Percentiles rank a stretch among this genome's conserved stretches.
These are phyloP conservation scores for Tolypocladium nubicola DNA, from an alignment of 2,329 filamentous ascomycete genomes.

Conservation along the genomic window DNA sequence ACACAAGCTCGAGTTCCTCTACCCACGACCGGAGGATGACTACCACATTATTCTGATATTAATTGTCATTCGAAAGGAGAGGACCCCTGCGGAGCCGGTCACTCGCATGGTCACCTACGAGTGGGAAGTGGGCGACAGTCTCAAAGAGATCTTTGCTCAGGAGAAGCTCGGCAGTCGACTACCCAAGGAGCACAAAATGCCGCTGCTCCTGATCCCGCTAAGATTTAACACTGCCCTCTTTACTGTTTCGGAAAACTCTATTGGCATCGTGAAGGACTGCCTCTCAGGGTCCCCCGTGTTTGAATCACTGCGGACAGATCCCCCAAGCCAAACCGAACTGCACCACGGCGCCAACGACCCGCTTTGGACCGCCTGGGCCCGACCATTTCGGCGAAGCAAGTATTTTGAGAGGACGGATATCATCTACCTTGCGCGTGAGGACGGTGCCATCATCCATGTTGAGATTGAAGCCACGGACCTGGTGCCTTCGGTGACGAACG, in stretches of 20 bases:
- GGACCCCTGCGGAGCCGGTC: constrained; percentile 11
- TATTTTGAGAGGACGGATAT: constrained; percentile 60
- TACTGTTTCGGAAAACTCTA: constrained; percentile 49
- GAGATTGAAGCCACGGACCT: constrained; percentile 52
- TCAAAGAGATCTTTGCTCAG: constrained; percentile 32
- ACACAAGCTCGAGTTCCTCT: constrained; percentile 77
- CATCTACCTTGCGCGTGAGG: constrained; percentile 80
- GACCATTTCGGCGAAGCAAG: constrained; percentile 55
- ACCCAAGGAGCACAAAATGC: constrained; percentile 44
- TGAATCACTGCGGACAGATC: constrained; percentile 29
- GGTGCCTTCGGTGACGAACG: constrained; percentile 42
- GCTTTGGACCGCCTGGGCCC: constrained; percentile 77
- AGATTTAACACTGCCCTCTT: constrained; percentile 62
- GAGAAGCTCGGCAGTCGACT: constrained; percentile 40
- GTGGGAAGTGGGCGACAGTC: constrained; percentile 43
- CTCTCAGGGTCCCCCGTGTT: constrained; percentile 40
- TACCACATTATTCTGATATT: constrained; percentile 69
- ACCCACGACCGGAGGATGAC: constrained; percentile 55
- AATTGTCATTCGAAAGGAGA: constrained; percentile 37
- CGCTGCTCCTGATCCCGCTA: constrained; percentile 61
- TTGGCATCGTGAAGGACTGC: constrained; percentile 46
- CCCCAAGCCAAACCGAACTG: constrained; percentile 29
- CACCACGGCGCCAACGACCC: constrained; percentile 39
- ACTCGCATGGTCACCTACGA: constrained; percentile 48
- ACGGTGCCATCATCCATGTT: constrained; percentile 67